Conservation (phyloP, 805 yeast genomes). For the Saccharomycopsis babjevae region DNA sequence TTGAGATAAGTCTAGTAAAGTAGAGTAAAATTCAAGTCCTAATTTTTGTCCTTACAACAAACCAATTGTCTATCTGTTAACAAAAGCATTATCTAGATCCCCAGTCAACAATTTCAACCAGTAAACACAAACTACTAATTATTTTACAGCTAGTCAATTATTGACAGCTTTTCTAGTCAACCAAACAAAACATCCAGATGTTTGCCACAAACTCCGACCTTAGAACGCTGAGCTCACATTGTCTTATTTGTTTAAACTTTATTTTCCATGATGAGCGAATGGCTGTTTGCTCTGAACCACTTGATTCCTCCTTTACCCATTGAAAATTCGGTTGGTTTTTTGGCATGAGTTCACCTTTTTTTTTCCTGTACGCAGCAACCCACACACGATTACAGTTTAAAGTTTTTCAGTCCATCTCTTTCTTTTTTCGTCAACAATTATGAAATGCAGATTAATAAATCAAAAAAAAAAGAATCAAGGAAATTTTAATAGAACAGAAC, state of each 20-base stretch:
- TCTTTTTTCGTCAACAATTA: slow-evolving; percentile 1
- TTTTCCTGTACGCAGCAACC: neutral
- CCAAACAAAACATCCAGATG: no score
- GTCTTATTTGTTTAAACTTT: neutral
- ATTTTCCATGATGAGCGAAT: neutral
- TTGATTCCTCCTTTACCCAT: neutral
- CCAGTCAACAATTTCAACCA: no score
- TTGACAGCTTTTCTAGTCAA: no score
- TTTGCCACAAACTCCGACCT: no score
- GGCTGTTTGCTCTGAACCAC: neutral
- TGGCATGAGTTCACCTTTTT: neutral
- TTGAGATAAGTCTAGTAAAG: no score
- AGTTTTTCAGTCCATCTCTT: neutral
- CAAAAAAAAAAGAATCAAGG: neutral
- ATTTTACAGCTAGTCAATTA: no score
- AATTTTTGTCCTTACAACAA: no score
- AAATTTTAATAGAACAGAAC: neutral
- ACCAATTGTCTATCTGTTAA: no score
- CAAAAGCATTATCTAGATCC: no score
- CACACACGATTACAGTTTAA: neutral
- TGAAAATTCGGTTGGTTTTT: neutral
- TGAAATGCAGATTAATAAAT: neutral
- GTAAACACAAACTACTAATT: no score
- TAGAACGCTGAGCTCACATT: no score
- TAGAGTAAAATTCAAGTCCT: no score